These are phyloP conservation scores for Ceratocystis harringtonii DNA, from an alignment of 2,329 filamentous ascomycete species.

Conservation along the genomic window DNA sequence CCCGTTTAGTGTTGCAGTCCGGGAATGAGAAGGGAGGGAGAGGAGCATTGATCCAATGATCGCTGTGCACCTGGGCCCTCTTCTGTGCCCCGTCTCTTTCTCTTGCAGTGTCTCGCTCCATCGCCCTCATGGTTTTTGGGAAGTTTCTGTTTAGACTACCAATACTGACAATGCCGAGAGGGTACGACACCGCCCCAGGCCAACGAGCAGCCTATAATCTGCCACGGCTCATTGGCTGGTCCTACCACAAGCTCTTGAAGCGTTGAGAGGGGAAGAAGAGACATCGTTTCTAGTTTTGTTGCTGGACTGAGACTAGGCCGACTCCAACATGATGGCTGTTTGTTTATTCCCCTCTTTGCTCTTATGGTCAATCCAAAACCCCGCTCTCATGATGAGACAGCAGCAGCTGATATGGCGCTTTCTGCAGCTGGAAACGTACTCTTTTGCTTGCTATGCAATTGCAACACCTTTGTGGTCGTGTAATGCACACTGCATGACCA, in stretches of 20 bases:
- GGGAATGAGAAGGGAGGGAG: neutral
- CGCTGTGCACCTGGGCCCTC: neutral
- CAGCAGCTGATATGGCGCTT: too few species aligned
- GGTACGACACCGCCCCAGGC: neutral
- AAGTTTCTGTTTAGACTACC: too few species aligned
- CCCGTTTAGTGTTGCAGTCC: neutral
- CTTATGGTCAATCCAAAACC: neutral
- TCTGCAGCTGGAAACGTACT: too few species aligned
- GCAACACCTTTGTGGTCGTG: too few species aligned
- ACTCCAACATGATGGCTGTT: neutral
- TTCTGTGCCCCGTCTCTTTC: neutral
- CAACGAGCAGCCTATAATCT: neutral
- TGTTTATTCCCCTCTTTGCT: neutral
- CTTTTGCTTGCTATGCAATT: too few species aligned
- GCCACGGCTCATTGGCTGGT: neutral
- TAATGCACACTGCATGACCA: too few species aligned
- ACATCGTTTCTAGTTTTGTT: neutral
- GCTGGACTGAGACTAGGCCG: neutral
- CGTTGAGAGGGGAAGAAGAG: neutral
- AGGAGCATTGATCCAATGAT: constrained; percentile 2
- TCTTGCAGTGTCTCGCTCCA: neutral
- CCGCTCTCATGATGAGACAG: too few species aligned
- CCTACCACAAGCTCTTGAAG: neutral
- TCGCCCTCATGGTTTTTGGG: too few species aligned
- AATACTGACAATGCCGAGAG: neutral